Base-by-base conservation (phyloP, 176 grass and related monocot genomes). In the Rhipidocladum racemiflorum region DNA sequence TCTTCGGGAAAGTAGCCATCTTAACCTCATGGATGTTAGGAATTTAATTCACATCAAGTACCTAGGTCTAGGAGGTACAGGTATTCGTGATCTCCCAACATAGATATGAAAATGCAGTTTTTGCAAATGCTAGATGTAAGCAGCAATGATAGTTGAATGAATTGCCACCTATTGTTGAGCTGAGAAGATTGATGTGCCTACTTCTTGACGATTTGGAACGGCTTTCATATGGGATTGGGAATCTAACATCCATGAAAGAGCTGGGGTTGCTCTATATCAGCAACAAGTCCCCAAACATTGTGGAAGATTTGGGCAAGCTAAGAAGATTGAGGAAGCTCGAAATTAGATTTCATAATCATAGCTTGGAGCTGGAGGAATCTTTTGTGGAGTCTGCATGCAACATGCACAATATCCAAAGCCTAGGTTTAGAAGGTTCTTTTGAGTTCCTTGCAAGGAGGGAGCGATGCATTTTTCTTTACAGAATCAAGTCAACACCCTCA, bases 241-340 rank as follows among this genome's bases (percentile, higher is more conserved):
- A 50, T 36, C 61, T 78, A 18, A 79, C 11, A 0, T 79, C 61
- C 12, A 10, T 79, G 43, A 11, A 24, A 9, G 28, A 24, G 44
- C 44, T 51, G 1, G 0, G 11, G 0, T 43, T 6, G 0, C 7
- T 43, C 40, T 43, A 8, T 43, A 43, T 1, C 0, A 0, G 3
- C 30, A 4, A 23, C n/a, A n/a, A n/a, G 60, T 28, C 12, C 64
- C 42, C 75, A 46, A 17, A 13, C 3, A 5, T 78, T 0, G 59
- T 48, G 10, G 23, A 0, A 16, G 44, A 36, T 6, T 25, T 79
- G 44, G 1, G 20, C 76, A 18, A 66, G 0, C 61, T 65, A 28
- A 51, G 28, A 3, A 10, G 20, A 6, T 29, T 79, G 11, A 79
- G 61, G 13, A 1, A 48, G 45, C 45, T 48, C 13, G 5, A 0